phyloP scores from a whole-genome alignment of 805 yeast genomes.

The Candida ficus region DNA sequence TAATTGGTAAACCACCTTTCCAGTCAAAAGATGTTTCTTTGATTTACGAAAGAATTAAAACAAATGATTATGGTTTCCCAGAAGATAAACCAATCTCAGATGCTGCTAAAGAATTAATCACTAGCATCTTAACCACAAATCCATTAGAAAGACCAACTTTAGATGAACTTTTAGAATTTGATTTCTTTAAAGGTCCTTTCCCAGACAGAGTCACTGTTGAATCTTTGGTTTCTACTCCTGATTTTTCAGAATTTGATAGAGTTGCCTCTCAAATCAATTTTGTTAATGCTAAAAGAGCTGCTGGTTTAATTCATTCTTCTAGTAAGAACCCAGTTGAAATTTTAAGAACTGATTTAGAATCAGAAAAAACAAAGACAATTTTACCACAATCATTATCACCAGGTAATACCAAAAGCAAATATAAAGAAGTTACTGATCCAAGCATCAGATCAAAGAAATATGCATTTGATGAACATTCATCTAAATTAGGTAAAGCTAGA shows the following conservation, averaged over 20 bases:
- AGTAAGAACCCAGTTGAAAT: constrained; percentile 63
- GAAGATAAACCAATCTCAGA: constrained; percentile 55
- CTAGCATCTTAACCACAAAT: constrained; percentile 66
- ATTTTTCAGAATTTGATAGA: constrained; percentile 45
- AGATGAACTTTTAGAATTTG: constrained; percentile 71
- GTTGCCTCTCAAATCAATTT: constrained; percentile 66
- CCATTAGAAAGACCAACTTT: constrained; percentile 80
- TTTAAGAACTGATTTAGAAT: constrained; percentile 60
- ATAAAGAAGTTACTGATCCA: constrained; percentile 49
- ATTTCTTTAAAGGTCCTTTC: constrained; percentile 85
- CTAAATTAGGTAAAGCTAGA: constrained; percentile 30
- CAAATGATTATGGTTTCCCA: constrained; percentile 78
- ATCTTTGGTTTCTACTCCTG: constrained; percentile 61
- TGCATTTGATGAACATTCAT: constrained; percentile 27
- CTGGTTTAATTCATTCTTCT: constrained; percentile 50
- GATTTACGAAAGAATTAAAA: constrained; percentile 87
- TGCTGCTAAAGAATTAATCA: constrained; percentile 70
- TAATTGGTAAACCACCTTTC: constrained; percentile 95
- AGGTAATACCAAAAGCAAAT: constrained; percentile 82
- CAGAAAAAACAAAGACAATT: constrained; percentile 61
- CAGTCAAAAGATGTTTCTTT: constrained; percentile 92
- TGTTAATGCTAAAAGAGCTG: constrained; percentile 54
- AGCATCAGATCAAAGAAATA: constrained; percentile 20
- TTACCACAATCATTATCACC: constrained; percentile 91
- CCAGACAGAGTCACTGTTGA: constrained; percentile 64